Evolutionary conservation across 495 filamentous ascomycete genomes (phyloP).

Genomic region (Rhypophila decipiens): DNA sequence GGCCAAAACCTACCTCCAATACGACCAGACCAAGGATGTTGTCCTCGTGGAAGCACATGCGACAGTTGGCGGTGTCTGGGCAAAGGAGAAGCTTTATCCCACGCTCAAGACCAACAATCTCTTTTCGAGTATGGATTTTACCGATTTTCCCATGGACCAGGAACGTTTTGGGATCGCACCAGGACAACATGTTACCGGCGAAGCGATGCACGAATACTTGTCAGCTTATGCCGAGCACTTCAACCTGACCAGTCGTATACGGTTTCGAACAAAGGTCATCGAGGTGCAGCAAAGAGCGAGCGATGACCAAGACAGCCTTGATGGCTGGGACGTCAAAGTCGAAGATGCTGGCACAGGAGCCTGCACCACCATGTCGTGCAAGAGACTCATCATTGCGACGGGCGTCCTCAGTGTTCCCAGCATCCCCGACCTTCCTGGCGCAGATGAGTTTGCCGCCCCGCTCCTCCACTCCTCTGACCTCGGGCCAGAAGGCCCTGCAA

Average conservation of each 20-base stretch:
- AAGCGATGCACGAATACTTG: slow-evolving; percentile 27
- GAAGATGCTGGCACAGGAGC: not conserved
- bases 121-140: slow-evolving; percentile 61
- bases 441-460: slow-evolving; percentile 46
- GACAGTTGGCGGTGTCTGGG: slow-evolving; percentile 47
- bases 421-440: slow-evolving; percentile 37
- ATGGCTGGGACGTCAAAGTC: slow-evolving; percentile 10
- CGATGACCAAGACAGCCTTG: not conserved
- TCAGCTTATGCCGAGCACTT: slow-evolving; percentile 28
- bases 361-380: slow-evolving; percentile 5
- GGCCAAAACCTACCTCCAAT: slow-evolving; percentile 61
- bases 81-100: slow-evolving; percentile 42
- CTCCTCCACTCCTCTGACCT: slow-evolving; percentile 58
- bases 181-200: slow-evolving; percentile 42
- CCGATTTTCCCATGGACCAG: slow-evolving; percentile 66
- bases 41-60: slow-evolving; percentile 40
- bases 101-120: slow-evolving; percentile 56
- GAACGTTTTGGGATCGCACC: slow-evolving; percentile 51
- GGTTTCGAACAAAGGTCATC: slow-evolving; percentile 20
- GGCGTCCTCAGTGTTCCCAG: slow-evolving; percentile 61
- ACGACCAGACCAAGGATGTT: slow-evolving; percentile 23
- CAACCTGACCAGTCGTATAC: slow-evolving; percentile 23
- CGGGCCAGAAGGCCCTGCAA: slow-evolving; percentile 11
- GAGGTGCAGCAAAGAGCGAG: not conserved
- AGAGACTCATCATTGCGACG: slow-evolving; percentile 63